Base-by-base conservation (phyloP, 1,284 basidiomycete genomes). In the Trichosporon sp. region DNA sequence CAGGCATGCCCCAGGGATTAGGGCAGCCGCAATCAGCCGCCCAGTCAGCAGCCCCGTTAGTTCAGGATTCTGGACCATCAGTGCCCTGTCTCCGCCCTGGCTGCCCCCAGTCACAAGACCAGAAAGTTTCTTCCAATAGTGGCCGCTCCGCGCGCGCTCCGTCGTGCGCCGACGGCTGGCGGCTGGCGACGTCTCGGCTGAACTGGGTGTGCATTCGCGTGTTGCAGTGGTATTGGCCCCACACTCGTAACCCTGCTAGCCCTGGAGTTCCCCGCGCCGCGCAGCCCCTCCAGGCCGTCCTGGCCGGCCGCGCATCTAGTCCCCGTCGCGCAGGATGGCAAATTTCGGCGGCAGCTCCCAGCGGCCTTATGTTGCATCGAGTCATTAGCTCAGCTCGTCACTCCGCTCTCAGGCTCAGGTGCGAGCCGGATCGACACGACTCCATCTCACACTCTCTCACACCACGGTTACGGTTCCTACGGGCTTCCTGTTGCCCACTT, bases 221-320 rank as follows among this genome's bases (percentile, higher is more conserved):
- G 26, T 16, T 19, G 51, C 51, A 19, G 51, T 54, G 19, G 19
- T 19, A n/a, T 63, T 63, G 31, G 56, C 56, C 59, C 59, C 59
- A 37, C 59, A 63, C 54, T 63, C 59, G 32, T 37, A 7, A 10
- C 8, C 35, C 35, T 10, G 5, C 8, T 37, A 26, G 7, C 56
- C 59, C 7, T 40, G 8, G 38, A 40, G 31, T n/a, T 14, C 71
- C 69, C 67, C 73, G 68, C 54, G 51, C 75, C 68, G 26, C 26
- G 26, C 26, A 26, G 26, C 26, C 26, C 26, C 26, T 26, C 26
- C 26, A 26, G 26, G 26, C 26, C 26, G 26, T 26, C 26, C 26
- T 26, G 26, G 26, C 26, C 26, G 70, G 43, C 51, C 8, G 71
- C 71, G 38, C 51, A 71, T 21, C 11, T 54, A 16, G 51, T 54